phyloP scores from a whole-genome alignment of 495 filamentous ascomycete species.

The Podospora comata region DNA sequence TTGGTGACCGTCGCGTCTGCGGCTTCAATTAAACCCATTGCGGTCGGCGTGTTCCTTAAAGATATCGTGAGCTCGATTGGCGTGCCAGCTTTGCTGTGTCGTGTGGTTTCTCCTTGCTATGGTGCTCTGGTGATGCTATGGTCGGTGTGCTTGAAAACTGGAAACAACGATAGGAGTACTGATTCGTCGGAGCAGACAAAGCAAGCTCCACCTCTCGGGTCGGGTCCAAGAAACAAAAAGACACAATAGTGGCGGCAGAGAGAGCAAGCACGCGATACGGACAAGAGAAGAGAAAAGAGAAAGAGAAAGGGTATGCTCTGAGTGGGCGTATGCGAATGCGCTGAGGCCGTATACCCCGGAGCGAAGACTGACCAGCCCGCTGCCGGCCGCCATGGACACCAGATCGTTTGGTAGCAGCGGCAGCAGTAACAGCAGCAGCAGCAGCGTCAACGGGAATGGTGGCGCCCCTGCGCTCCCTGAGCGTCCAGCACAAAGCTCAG shows the following conservation, averaged over 20 bases:
- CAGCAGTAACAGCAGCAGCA: too few relatives aligned
- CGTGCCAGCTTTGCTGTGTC: not conserved
- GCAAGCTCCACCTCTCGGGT: not conserved
- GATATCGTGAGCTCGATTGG: not conserved
- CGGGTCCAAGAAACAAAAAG: not conserved
- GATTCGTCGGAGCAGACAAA: not conserved
- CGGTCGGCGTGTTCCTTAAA: not conserved
- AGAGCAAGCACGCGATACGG: not conserved
- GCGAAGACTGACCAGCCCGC: constrained; percentile 21
- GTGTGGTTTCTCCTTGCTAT: not conserved
- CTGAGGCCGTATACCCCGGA: constrained; percentile 17
- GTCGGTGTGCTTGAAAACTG: not conserved
- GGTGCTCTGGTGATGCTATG: not conserved
- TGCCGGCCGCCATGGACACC: constrained; percentile 30
- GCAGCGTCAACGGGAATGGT: not conserved
- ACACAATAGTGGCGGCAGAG: not conserved
- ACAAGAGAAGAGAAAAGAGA: constrained; percentile 2
- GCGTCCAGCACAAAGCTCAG: constrained; percentile 20
- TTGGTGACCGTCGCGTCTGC: not conserved
- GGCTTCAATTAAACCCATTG: not conserved
- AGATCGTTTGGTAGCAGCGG: constrained; percentile 13
- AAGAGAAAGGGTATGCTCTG: not conserved
- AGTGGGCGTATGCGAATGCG: not conserved
- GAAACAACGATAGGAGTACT: not conserved
- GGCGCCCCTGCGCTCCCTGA: constrained; percentile 25